These are phyloP conservation scores for Orbilia brochopaga DNA, from an alignment of 2,329 filamentous ascomycete species.

Conservation along the genomic window DNA sequence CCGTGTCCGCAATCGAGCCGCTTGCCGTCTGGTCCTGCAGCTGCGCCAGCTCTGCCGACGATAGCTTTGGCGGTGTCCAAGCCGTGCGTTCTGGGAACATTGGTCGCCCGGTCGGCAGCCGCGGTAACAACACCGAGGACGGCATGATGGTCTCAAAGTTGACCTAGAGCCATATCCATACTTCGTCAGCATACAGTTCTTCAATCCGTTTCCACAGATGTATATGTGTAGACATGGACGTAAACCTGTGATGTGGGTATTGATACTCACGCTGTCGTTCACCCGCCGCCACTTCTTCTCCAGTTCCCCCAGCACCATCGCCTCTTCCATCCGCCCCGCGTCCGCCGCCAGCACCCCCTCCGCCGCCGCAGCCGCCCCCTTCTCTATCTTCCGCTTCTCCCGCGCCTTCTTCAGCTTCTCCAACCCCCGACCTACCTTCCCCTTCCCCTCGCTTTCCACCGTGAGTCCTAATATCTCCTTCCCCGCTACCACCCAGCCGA, in stretches of 20 bases:
- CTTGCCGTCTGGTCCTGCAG: conserved; percentile 35
- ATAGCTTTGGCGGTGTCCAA: conserved; percentile 46
- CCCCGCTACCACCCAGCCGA: conserved; percentile 84
- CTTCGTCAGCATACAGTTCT: background rate
- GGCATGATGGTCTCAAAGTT: conserved; percentile 37
- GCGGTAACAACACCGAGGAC: conserved; percentile 30
- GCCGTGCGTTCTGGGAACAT: conserved; percentile 33
- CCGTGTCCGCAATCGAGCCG: conserved; percentile 21
- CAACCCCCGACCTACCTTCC: conserved; percentile 68
- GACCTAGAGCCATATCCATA: conserved; percentile 17
- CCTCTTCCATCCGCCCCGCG: conserved; percentile 83
- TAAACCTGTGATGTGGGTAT: background rate
- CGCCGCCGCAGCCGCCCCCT: conserved; percentile 53
- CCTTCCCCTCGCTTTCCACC: conserved; percentile 62
- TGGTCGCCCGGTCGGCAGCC: conserved; percentile 27
- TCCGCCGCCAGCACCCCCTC: conserved; percentile 74
- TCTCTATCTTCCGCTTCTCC: conserved; percentile 55
- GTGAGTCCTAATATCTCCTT: conserved; percentile 71
- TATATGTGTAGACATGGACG: conserved; percentile 11
- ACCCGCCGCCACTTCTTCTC: conserved; percentile 87
- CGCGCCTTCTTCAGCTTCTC: conserved; percentile 74
- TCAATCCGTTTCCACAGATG: too few relatives aligned
- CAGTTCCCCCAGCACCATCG: conserved; percentile 82
- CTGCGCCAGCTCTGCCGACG: conserved; percentile 32
- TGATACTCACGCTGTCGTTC: conserved; percentile 78